Conservation (phyloP, 1,139 yeast genomes). For the Candida sojae region DNA sequence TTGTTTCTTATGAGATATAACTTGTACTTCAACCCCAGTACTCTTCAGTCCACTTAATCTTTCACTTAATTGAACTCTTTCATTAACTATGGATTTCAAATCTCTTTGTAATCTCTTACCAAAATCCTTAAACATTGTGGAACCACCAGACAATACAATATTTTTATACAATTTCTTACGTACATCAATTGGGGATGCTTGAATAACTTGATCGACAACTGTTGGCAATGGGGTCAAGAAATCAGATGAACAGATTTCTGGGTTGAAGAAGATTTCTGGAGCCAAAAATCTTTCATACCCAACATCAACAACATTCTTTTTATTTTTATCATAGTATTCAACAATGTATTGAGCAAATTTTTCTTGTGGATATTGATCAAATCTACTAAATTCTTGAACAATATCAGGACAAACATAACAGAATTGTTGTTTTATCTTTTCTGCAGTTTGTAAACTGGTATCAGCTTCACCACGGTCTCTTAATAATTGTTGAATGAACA, state of each 20-base stretch:
- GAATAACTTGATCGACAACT: constrained; percentile 93
- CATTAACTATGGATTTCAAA: constrained; percentile 81
- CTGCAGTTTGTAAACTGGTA: constrained; percentile 93
- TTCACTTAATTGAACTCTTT: constrained; percentile 84
- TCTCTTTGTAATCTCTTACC: constrained; percentile 98
- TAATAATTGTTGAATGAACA: constrained; percentile 86
- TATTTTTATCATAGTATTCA: constrained; percentile 72
- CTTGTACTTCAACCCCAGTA: constrained; percentile 96
- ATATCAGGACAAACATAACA: constrained; percentile 98
- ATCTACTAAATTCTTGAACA: constrained; percentile 92
- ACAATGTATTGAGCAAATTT: constrained; percentile 92
- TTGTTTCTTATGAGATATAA: constrained; percentile 95
- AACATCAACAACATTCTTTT: constrained; percentile 74
- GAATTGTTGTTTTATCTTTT: constrained; percentile 91
- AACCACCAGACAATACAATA: constrained; percentile 94
- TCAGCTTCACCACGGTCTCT: constrained; percentile 97
- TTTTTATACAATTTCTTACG: constrained; percentile 95
- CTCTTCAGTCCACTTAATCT: constrained; percentile 78
- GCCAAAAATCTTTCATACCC: constrained; percentile 98
- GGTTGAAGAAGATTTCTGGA: constrained; percentile 97
- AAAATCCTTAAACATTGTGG: constrained; percentile 97
- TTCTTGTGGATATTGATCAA: constrained; percentile 86
- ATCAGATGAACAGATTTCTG: constrained; percentile 94
- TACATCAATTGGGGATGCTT: constrained; percentile 95
- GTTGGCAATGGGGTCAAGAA: constrained; percentile 93